Evolutionary conservation across 2,329 filamentous ascomycete species (phyloP), one percentile per base, ranked within the genome.

Genomic region (Akanthomyces uredinophilus): DNA sequence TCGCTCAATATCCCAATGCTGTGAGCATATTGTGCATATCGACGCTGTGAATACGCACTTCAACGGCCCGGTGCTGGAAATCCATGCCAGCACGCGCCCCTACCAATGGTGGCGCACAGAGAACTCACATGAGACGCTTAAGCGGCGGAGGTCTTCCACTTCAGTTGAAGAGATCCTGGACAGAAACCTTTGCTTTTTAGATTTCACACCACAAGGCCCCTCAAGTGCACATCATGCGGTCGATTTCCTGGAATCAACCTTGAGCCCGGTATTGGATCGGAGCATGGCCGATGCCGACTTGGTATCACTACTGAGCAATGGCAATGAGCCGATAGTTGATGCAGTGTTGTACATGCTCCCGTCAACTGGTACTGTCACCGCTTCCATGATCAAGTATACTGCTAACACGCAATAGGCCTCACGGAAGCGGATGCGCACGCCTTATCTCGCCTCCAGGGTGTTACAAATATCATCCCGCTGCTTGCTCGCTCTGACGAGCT

Each of bases 71-170:
- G 83, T 89, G 53, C 82, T 81, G 1, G 90, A 94, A 72, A 84
- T 91, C 24, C 88, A 88, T 72, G 90, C 90, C 54, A 94, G 90
- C 71, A 93, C 91, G 14, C 89, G 88, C 69, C 86, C 94, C 43
- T 96, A 94, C 73, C 93, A 94, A 0, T 80, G 87, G 62, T 98
- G 95, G 95, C 96, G 91, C 89, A 87, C 88, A 16, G 89, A 95
- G 69, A 74, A 91, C 54, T 88, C 93, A 64, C 62, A 80, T 79
- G 29, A 66, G 39, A 63, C 77, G 81, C 55, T 75, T 84, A 65
- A 83, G 52, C 82, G 87, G 70, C 83, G 89, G 68, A 90, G 87
- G 71, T 94, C 90, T 6, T 71, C 70, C 5, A 56, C 64, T 57
- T 60, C 61, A 27, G 87, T 87, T 8, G 92, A 95, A 65, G 83